phyloP scores from a whole-genome alignment of 2,329 filamentous ascomycete species.

The Cyphellophora attinorum region DNA sequence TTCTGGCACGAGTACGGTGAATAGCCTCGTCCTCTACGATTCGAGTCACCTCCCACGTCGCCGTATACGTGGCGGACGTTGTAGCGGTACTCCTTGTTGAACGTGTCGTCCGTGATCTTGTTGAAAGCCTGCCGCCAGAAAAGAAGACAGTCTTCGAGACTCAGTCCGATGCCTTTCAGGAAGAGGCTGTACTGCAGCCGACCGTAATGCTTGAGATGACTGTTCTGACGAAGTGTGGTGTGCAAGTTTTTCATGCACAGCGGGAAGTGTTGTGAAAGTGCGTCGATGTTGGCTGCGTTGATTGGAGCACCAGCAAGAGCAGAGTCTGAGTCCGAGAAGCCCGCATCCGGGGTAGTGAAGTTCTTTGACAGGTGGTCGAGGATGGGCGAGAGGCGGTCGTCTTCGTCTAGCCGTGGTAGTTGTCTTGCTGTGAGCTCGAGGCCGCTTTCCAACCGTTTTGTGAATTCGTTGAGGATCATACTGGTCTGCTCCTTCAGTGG shows the following conservation, averaged over 20 bases:
- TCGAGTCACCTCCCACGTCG: conserved; percentile 86
- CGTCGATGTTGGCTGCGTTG: conserved; percentile 69
- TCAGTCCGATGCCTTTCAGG: conserved; percentile 88
- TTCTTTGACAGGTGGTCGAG: conserved; percentile 83
- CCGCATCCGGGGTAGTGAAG: conserved; percentile 83
- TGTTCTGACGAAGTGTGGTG: conserved; percentile 72
- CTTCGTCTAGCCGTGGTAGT: conserved; percentile 85
- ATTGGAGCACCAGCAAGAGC: conserved; percentile 63
- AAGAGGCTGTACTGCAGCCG: conserved; percentile 93
- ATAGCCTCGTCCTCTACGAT: conserved; percentile 77
- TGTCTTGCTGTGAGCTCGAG: conserved; percentile 88
- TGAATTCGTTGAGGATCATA: conserved; percentile 84
- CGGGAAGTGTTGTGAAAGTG: conserved; percentile 71
- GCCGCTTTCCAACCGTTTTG: conserved; percentile 64
- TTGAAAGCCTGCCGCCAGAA: conserved; percentile 88
- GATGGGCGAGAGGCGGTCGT: conserved; percentile 75
- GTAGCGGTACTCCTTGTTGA: conserved; percentile 97
- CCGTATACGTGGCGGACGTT: conserved; percentile 93
- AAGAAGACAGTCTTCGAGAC: conserved; percentile 77
- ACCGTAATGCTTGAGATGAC: conserved; percentile 86
- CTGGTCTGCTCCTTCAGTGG: conserved; percentile 77
- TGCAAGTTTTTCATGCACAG: conserved; percentile 93
- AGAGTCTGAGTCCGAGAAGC: conserved; percentile 59
- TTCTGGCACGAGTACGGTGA: conserved; percentile 91
- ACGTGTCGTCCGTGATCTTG: conserved; percentile 82